phyloP scores from a whole-genome alignment of 495 filamentous ascomycete species.

The Geoglossum glabrum region DNA sequence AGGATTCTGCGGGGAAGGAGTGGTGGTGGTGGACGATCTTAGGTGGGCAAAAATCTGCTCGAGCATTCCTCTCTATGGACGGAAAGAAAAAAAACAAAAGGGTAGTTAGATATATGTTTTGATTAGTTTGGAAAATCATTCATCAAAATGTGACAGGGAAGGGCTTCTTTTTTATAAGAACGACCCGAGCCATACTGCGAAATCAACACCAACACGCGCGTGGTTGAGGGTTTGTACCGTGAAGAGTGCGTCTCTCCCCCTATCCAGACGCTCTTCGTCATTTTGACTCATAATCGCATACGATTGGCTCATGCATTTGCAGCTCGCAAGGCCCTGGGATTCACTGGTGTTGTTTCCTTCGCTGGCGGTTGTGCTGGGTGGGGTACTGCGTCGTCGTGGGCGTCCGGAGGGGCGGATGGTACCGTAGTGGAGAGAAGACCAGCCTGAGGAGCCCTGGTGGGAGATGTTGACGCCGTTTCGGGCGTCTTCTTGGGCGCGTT shows the following conservation, averaged over 20 bases:
- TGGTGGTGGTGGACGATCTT: background rate
- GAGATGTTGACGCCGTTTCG: constrained; percentile 32
- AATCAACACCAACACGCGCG: background rate
- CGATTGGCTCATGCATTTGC: constrained; percentile 37
- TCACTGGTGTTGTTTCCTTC: background rate
- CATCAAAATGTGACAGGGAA: too few relatives aligned
- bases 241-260: constrained; percentile 39
- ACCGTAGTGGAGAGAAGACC: constrained; percentile 18
- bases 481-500: constrained; percentile 34
- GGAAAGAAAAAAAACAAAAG: too few relatives aligned
- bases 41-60: background rate
- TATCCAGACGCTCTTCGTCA: constrained; percentile 38
- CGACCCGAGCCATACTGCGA: background rate
- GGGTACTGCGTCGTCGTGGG: background rate
- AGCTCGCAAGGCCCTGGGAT: constrained; percentile 27
- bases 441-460: constrained; percentile 16
- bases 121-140: too few relatives aligned
- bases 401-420: constrained; percentile 4
- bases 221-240: constrained; percentile 24
- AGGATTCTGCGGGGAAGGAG: too few relatives aligned
- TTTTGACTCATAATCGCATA: constrained; percentile 48
- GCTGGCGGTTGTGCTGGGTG: background rate
- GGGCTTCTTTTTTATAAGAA: too few relatives aligned
- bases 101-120: too few relatives aligned
- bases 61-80: background rate